Evolutionary conservation across 306 rosid species (phyloP), one percentile per base, ranked within the genome.

Genomic region (Cajanus cajan): DNA sequence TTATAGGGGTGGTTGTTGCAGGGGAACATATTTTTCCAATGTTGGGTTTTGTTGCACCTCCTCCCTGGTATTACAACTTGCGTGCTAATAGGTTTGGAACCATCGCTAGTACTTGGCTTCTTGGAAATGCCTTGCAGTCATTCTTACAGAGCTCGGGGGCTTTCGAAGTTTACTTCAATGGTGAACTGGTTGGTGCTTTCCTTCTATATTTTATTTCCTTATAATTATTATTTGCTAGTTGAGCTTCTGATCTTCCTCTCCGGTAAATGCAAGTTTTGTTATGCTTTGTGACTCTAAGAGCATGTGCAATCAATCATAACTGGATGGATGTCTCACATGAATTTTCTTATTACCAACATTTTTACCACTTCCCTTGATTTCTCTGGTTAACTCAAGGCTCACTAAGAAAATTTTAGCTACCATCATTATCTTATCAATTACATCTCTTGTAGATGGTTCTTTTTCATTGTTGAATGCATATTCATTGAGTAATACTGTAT

Each of bases 91-190:
- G 80, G 78, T 92, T 92, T 51, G 94, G 88, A 81, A 85, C 96
- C 84, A 69, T 92, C 4, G 93, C 96, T 3, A 84, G 85, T 66
- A 70, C 92, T 57, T 94, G 93, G 97, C 98, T 92, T 88, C 94
- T 94, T 51, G 98, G 98, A 73, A 89, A 89, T 72, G 74, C 90
- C 8, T 40, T 91, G 55, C 94, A 90, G 78, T 87, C 94, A 69
- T 92, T 89, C 90, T 86, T 94, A 59, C 96, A 92, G 16, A 91
- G 93, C 84, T 82, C 95, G 25, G 97, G 97, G 34, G 93, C 92
- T 21, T 92, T 94, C 75, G 96, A 90, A 88, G 87, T 92, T 65
- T 90, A 74, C 90, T 85, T 89, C 85, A 92, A 94, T n/a, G 86
- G 83, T 21, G 91, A 89, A 71, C 87, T 85, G 98, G 98, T 94